phyloP scores from a whole-genome alignment of 139 green algal genomes.

The Coccomyxa sp. region DNA sequence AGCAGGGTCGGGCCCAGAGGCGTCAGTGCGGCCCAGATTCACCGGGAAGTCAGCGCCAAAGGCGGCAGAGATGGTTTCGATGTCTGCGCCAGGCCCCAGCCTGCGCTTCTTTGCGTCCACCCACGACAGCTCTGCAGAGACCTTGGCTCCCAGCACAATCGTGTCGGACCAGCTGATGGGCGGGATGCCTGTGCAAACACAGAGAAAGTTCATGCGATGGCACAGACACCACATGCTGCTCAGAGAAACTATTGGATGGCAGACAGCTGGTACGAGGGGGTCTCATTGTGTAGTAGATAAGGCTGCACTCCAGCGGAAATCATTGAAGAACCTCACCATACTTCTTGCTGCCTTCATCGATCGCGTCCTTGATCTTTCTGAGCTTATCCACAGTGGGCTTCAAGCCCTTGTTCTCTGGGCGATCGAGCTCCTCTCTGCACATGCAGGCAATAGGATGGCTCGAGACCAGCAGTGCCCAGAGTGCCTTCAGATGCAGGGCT shows the following conservation, averaged over 20 bases:
- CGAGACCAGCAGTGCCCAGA: neutral
- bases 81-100: neutral
- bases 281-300: too few species aligned
- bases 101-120: slow-evolving; percentile 5
- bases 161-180: slow-evolving; percentile 71
- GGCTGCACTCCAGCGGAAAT: too few species aligned
- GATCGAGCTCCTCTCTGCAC: slow-evolving; percentile 61
- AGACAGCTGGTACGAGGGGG: too few species aligned
- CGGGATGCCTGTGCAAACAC: neutral
- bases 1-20: slow-evolving; percentile 10
- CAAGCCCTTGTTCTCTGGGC: slow-evolving; percentile 66
- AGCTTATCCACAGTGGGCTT: slow-evolving; percentile 52
- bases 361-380: slow-evolving; percentile 48
- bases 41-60: slow-evolving; percentile 37
- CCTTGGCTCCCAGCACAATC: slow-evolving; percentile 40
- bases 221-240: neutral
- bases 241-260: too few species aligned
- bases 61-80: slow-evolving; percentile 37
- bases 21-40: slow-evolving; percentile 61
- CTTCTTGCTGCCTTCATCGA: slow-evolving; percentile 44
- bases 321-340: slow-evolving; percentile 6
- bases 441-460: neutral
- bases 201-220: neutral
- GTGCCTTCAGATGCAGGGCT: neutral
- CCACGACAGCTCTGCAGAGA: slow-evolving; percentile 17